Evolutionary conservation across 768 basidiomycete genomes (phyloP).

Genomic region (Coprinopsis marcescibilis): DNA sequence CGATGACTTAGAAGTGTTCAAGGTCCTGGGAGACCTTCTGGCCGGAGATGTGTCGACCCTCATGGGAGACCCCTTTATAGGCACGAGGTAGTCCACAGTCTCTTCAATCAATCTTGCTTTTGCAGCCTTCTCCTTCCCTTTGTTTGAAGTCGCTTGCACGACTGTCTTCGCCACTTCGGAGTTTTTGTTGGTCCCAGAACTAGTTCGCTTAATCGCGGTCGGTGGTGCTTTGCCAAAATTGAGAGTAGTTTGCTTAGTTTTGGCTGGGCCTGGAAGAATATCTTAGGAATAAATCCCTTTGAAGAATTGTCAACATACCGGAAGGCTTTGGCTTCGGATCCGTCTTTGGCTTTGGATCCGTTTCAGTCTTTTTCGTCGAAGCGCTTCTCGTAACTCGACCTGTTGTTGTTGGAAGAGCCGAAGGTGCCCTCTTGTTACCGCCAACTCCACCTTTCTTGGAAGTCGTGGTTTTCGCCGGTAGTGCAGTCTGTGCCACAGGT

Average conservation of each 20-base stretch:
- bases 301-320: constrained; percentile 17
- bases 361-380: constrained; percentile 24
- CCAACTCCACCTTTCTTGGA: constrained; percentile 12
- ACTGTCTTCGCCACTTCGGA: neutral
- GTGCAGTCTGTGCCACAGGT: neutral
- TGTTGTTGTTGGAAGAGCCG: constrained; percentile 18
- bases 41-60: constrained; percentile 4
- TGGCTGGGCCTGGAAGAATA: constrained; percentile 12
- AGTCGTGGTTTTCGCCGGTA: neutral
- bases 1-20: constrained; percentile 1
- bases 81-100: too few relatives aligned
- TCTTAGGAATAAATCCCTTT: neutral
- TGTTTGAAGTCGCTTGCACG: neutral
- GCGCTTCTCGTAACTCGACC: constrained; percentile 20
- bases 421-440: constrained; percentile 24
- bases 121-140: neutral
- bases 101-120: too few relatives aligned
- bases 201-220: neutral
- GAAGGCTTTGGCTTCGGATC: constrained; percentile 24
- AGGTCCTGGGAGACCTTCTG: constrained; percentile 3
- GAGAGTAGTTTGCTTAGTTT: constrained; percentile 11
- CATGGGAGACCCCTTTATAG: constrained; percentile 6
- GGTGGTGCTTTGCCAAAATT: neutral
- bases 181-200: neutral
- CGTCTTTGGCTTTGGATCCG: constrained; percentile 5